Evolutionary conservation across 2,329 filamentous ascomycete genomes (phyloP).

Genomic region (Didymella lethalis): DNA sequence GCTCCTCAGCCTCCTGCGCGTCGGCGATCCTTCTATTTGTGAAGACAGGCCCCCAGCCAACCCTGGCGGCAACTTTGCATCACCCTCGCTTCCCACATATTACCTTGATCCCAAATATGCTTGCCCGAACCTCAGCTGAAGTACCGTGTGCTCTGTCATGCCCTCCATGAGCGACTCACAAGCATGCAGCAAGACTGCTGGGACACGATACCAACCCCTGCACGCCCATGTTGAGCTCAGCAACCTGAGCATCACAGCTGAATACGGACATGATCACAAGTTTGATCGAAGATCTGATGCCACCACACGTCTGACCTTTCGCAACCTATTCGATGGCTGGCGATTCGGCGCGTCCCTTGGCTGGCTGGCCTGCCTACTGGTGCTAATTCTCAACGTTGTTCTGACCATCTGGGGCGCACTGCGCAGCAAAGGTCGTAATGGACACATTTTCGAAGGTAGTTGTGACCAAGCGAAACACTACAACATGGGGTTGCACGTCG

Average conservation of each 20-base stretch:
- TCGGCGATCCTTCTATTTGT: background rate
- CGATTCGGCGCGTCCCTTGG: background rate
- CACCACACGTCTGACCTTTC: background rate
- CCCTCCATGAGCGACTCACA: background rate
- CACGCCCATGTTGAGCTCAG: no score
- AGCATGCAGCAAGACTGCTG: background rate
- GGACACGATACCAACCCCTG: no score
- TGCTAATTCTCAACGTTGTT: background rate
- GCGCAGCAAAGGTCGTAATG: background rate
- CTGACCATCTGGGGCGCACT: background rate
- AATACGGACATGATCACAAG: no score
- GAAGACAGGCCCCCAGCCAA: background rate
- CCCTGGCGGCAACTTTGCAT: background rate
- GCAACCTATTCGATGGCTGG: background rate
- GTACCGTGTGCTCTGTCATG: background rate
- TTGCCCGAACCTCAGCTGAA: background rate
- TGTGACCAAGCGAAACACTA: background rate
- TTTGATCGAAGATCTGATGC: no score
- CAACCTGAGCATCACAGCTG: no score
- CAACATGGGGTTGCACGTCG: conserved; percentile 50
- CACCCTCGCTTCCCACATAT: background rate
- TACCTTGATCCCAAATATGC: background rate
- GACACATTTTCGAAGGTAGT: background rate
- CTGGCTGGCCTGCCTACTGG: background rate
- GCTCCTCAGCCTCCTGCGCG: background rate